Conservation (phyloP, 441 rosid genomes). For the Jatropha multifida region DNA sequence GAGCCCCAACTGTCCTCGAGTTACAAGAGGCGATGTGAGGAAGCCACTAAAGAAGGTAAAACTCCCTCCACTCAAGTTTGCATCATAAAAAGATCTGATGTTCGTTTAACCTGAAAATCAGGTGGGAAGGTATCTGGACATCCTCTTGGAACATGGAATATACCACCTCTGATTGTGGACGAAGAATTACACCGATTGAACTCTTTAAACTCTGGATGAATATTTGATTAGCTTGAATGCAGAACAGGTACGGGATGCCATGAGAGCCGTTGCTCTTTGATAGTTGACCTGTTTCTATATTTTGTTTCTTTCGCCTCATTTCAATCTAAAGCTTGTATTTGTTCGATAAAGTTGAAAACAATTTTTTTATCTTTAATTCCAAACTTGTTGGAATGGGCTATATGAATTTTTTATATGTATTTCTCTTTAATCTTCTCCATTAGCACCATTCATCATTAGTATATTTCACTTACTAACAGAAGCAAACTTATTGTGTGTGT, state of each 20-base stretch:
- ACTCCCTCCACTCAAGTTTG: slow-evolving; percentile 12
- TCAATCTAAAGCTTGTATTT: neutral
- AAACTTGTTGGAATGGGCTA: no score
- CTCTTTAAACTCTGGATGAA: slow-evolving; percentile 15
- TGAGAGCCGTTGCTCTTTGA: neutral
- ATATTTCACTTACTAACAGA: no score
- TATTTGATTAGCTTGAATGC: neutral
- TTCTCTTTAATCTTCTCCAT: no score
- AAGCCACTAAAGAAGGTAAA: slow-evolving; percentile 84
- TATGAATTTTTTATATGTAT: no score
- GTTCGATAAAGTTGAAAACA: no score
- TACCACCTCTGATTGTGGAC: slow-evolving; percentile 63
- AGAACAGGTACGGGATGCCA: no score
- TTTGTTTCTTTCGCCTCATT: neutral
- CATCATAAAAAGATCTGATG: neutral
- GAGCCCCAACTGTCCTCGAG: slow-evolving; percentile 58
- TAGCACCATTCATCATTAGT: no score
- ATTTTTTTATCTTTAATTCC: no score
- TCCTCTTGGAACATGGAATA: slow-evolving; percentile 74
- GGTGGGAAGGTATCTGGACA: slow-evolving; percentile 63
- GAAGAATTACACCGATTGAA: slow-evolving; percentile 53
- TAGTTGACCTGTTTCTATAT: neutral
- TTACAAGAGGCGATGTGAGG: slow-evolving; percentile 75
- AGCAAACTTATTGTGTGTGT: no score
- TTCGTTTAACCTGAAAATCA: slow-evolving; percentile 15